Base-by-base conservation (phyloP, 352 stramenopile genomes). In the Phytophthora aleatoria region DNA sequence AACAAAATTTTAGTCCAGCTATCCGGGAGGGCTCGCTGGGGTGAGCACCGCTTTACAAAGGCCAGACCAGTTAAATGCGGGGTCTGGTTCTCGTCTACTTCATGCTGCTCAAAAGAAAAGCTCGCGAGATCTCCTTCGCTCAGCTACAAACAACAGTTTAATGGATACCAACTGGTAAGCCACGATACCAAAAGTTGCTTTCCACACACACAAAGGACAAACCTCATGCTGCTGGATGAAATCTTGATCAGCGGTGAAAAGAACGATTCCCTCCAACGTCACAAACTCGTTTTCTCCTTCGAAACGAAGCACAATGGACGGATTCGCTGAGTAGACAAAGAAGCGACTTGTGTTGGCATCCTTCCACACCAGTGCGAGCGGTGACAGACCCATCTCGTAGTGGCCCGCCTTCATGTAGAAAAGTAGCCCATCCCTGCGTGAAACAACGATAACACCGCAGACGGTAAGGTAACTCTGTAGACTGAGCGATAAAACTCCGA, bases 1-100 rank as follows among this genome's bases (percentile, higher is more conserved):
- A 94, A 94, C 42, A 92, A 58, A 64, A 94, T 91, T 59, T 96
- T 96, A 24, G 88, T 96, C 88, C 88, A 96, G 64, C 88, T 96
- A 52, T 96, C 88, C 1, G 88, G 79, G 24, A 96, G 75, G 3
- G 86, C 88, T 26, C 88, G 81, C 51, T 95, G 87, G 12, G 87
- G 79, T 12, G 88, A 96, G 47, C 87, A 96, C 12, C 87, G 79
- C 43, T 85, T 90, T 26, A 87, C 58, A 56, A 94, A 93, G 12
- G 50, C 49, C 28, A 95, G 52, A n/a, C 81, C 82, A 1, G 65
- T 67, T 30, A 94, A 59, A 48, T 80, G 64, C 2, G 85, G 82
- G 4, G 65, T 69, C 38, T 81, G 74, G 9, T 79, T 71, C 6
- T 75, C 67, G 20, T 79, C 71, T 28, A 88, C 67, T 65, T 87